Evolutionary conservation across 2,329 filamentous ascomycete species (phyloP).

Genomic region (Colletotrichum godetiae): DNA sequence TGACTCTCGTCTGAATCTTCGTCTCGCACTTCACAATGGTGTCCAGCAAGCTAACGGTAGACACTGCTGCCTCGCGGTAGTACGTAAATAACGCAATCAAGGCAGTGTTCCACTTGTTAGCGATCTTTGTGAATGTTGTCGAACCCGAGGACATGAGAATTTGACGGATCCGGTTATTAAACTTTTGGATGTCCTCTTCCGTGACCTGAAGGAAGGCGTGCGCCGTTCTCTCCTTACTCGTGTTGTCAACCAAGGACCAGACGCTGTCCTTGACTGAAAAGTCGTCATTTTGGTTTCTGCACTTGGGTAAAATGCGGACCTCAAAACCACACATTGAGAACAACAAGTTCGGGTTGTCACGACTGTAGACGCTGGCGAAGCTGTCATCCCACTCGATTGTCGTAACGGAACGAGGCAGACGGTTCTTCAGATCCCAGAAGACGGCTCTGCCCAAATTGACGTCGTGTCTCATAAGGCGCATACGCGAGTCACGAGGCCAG

Average conservation of each 20-base stretch:
- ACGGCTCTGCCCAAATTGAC: slow-evolving; percentile 97
- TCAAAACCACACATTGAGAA: slow-evolving; percentile 99
- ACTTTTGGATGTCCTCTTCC: slow-evolving; percentile 97
- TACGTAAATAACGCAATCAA: slow-evolving; percentile 98
- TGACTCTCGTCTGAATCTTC: slow-evolving; percentile 98
- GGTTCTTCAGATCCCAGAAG: slow-evolving; percentile 99
- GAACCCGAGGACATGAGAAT: slow-evolving; percentile 99
- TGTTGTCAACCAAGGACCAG: slow-evolving; percentile 97
- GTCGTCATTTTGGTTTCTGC: slow-evolving; percentile 93
- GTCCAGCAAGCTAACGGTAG: slow-evolving; percentile 91
- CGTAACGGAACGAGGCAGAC: slow-evolving; percentile 91
- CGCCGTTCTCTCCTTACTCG: slow-evolving; percentile 95
- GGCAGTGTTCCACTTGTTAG: slow-evolving; percentile 99
- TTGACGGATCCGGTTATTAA: slow-evolving; percentile 98
- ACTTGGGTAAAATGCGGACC: slow-evolving; percentile 95
- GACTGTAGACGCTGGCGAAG: slow-evolving; percentile 97
- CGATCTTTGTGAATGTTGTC: slow-evolving; percentile 99
- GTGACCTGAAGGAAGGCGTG: slow-evolving; percentile 98
- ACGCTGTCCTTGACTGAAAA: slow-evolving; percentile 98
- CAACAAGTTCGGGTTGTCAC: slow-evolving; percentile 95
- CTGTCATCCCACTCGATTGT: slow-evolving; percentile 99
- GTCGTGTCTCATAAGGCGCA: slow-evolving; percentile 98
- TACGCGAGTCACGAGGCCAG: slow-evolving; percentile 96
- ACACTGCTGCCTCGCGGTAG: slow-evolving; percentile 96
- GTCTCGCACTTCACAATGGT: slow-evolving; percentile 99